phyloP scores from a whole-genome alignment of 176 grass and related monocot species.

The Musa itinerans region DNA sequence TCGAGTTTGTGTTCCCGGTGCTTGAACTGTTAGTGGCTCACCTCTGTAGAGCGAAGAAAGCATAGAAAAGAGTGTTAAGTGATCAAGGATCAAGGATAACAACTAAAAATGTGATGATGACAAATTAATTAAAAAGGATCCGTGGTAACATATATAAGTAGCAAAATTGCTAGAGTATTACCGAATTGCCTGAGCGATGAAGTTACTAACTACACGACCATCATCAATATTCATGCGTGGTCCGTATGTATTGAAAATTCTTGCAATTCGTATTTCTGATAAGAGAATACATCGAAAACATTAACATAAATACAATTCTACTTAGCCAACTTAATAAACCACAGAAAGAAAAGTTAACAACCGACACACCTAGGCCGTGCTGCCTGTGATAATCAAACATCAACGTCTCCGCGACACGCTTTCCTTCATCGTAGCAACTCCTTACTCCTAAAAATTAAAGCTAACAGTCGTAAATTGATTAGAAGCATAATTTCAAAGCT shows the following conservation, averaged over 20 bases:
- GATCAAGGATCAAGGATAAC: conserved; percentile 13
- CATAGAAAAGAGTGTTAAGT: neutral
- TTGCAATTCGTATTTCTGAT: conserved; percentile 94
- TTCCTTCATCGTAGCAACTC: conserved; percentile 99
- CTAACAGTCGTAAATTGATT: neutral
- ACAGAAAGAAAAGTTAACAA: neutral
- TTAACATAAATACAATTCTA: neutral
- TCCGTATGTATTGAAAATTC: conserved; percentile 99
- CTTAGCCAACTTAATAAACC: neutral
- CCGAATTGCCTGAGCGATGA: conserved; percentile 99
- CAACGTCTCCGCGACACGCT: conserved; percentile 96
- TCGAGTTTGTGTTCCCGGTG: conserved; percentile 94
- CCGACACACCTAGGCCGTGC: conserved; percentile 85
- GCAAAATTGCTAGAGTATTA: conserved; percentile 31
- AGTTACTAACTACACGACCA: conserved; percentile 98
- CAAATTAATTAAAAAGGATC: conserved; percentile 3
- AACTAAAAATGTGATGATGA: conserved; percentile 27
- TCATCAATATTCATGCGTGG: conserved; percentile 99
- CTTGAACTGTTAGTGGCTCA: conserved; percentile 85
- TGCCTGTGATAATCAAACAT: conserved; percentile 99
- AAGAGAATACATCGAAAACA: conserved; percentile 15
- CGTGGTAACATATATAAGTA: conserved; percentile 9
- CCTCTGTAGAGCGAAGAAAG: conserved; percentile 34
- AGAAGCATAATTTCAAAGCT: neutral
- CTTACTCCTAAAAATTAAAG: conserved; percentile 64